A percentile compares a stretch with the other conserved stretches of the same genome.
Evolutionary conservation across 345 rosid species (phyloP).

Genomic region (Dimocarpus longan): DNA sequence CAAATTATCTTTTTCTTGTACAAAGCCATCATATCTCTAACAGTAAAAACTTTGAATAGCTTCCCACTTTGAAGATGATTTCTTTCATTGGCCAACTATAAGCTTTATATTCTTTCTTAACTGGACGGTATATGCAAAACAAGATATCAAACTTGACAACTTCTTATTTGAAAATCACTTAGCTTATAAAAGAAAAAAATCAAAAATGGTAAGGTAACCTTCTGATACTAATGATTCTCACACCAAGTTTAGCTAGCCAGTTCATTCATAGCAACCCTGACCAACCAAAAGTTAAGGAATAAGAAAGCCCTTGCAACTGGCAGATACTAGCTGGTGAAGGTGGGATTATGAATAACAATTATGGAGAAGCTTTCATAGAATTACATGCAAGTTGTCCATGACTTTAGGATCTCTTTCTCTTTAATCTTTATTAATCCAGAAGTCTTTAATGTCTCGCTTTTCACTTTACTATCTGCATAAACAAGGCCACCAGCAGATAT

Average conservation of each 20-base stretch:
- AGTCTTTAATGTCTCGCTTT: constrained; percentile 54
- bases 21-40: constrained; percentile 63
- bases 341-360: constrained; percentile 39
- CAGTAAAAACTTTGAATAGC: constrained; percentile 65
- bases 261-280: constrained; percentile 42
- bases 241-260: constrained; percentile 33
- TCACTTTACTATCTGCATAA: constrained; percentile 66
- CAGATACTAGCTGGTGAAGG: constrained; percentile 40
- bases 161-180: constrained; percentile 29
- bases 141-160: constrained; percentile 56
- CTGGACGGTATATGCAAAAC: constrained; percentile 72
- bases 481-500: constrained; percentile 52
- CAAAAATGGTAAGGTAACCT: constrained; percentile 32
- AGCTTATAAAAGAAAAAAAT: constrained; percentile 25
- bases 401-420: constrained; percentile 49
- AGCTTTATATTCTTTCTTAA: constrained; percentile 69
- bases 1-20: constrained; percentile 54
- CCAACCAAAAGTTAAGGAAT: constrained; percentile 34
- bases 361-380: constrained; percentile 40
- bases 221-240: constrained; percentile 31
- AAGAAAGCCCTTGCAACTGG: constrained; percentile 31
- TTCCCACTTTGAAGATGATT: constrained; percentile 63
- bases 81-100: constrained; percentile 78
- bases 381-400: constrained; percentile 45
- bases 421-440: constrained; percentile 52